Evolutionary conservation across 345 rosid species (phyloP).

Genomic region (Zanthoxylum bungeanum): DNA sequence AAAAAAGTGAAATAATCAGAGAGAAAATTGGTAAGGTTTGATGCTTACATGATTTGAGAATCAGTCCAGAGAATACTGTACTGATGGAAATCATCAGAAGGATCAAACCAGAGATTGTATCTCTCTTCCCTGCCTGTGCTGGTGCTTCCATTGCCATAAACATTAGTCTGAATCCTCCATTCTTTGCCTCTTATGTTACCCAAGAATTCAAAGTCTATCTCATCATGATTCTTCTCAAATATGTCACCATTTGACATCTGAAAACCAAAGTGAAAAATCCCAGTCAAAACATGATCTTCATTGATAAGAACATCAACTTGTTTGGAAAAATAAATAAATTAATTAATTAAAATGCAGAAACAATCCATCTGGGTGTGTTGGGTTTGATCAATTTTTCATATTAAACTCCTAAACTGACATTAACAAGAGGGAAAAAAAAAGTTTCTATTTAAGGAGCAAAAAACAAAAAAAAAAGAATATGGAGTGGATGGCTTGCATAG

Average conservation of each 20-base stretch:
- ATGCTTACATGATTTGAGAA: constrained; percentile 76
- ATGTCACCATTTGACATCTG: constrained; percentile 98
- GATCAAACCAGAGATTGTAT: constrained; percentile 93
- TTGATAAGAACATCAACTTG: background rate
- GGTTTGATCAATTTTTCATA: too few species aligned
- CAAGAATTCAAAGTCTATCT: constrained; percentile 95
- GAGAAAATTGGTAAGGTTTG: background rate
- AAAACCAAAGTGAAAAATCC: background rate
- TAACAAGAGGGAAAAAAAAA: background rate
- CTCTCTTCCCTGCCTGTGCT: constrained; percentile 86
- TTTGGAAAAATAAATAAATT: background rate
- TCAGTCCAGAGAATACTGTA: constrained; percentile 92
- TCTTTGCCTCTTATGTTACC: constrained; percentile 97
- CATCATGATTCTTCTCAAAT: constrained; percentile 93
- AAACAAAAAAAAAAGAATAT: background rate
- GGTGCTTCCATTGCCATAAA: constrained; percentile 96
- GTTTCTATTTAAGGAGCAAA: too few species aligned
- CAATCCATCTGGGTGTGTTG: background rate
- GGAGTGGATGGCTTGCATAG: constrained; percentile 55
- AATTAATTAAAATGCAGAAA: background rate
- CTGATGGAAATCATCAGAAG: constrained; percentile 88
- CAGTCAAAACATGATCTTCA: too few species aligned
- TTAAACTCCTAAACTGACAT: background rate
- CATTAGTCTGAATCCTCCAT: constrained; percentile 98
- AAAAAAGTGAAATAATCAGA: background rate